Evolutionary conservation across 768 basidiomycete species (phyloP), one percentile per base, ranked within the genome.

Genomic region (Pleurotus tuoliensis): DNA sequence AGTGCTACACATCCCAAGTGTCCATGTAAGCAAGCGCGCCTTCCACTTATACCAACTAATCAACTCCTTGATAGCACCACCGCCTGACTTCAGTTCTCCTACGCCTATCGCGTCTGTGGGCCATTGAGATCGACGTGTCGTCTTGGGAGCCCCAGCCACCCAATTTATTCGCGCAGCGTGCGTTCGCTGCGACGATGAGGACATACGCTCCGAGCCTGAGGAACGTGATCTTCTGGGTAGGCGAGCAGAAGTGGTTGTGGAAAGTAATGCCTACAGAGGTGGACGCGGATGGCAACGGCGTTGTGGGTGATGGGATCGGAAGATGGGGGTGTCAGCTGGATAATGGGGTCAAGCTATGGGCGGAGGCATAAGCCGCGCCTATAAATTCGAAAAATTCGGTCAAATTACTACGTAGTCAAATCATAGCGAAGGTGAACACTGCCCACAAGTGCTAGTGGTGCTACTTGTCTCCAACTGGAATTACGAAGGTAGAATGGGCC

Each of bases 211-310:
- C 51, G 7, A 53, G 18, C 9, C n/a, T 53, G 18, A 37, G 39
- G 9, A n/a, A 39, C 20, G 51, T 53, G 22, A 39, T 34, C n/a
- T 53, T 53, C n/a, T 53, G 51, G 51, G 25, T 53, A 6, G 27
- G 27, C 11, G 39, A 39, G 20, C n/a, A 25, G 51, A 53, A 39
- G 27, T 53, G 51, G 51, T 24, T 20, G 18, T 53, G 51, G 51
- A 47, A 24, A 20, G 22, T 47, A 13, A 4, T 44, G 20, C 41
- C 41, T 16, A 44, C 41, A 15, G 41, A 11, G n/a, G 3, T 7
- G 41, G n/a, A n/a, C 15, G n/a, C 6, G n/a, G 41, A 22, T 7
- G 41, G 15, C 5, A 6, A 22, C 7, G n/a, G 20, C 7, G 41
- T 44, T 15, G 20, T 16, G 20, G 13, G 3, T 13, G 41, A 44